These are phyloP conservation scores for Chimonanthus praecox DNA, from an alignment of 164 flowering plant genomes.

Conservation along the genomic window DNA sequence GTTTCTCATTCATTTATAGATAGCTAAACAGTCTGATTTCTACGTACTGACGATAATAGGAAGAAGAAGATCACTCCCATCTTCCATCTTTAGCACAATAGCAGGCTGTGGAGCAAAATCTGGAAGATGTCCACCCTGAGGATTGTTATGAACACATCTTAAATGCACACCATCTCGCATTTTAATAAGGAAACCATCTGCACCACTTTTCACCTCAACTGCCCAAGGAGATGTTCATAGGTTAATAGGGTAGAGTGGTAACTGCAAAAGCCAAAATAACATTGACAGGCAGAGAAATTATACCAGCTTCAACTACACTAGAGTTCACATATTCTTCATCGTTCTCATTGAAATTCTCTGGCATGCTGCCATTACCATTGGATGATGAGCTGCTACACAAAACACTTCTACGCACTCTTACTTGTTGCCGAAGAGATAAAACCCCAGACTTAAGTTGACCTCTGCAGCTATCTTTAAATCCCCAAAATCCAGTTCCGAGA, in stretches of 20 bases:
- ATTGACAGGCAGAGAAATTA: not conserved
- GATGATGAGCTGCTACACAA: constrained; percentile 74
- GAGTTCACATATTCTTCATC: constrained; percentile 90
- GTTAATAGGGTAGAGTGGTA: no score
- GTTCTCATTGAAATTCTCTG: constrained; percentile 74
- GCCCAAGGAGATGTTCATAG: constrained; percentile 10
- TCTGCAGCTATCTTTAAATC: constrained; percentile 27
- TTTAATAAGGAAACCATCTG: constrained; percentile 87
- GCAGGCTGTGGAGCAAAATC: constrained; percentile 98
- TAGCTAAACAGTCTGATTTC: not conserved
- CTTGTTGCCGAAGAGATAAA: constrained; percentile 13
- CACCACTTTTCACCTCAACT: constrained; percentile 97
- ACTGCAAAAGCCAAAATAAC: no score
- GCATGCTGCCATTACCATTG: constrained; percentile 77
- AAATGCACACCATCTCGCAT: constrained; percentile 90
- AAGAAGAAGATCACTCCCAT: constrained; percentile 93
- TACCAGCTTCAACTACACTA: constrained; percentile 94
- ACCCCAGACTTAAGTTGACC: constrained; percentile 17
- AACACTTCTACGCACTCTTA: constrained; percentile 26
- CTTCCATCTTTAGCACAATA: constrained; percentile 97
- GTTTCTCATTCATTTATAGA: not conserved
- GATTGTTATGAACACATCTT: constrained; percentile 88
- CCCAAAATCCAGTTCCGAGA: constrained; percentile 49
- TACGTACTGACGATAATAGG: constrained; percentile 97
- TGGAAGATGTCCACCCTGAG: constrained; percentile 85